Percentiles rank a stretch among this genome's conserved stretches.
These are phyloP conservation scores for Lepiota brunneoincarnata DNA, from an alignment of 768 basidiomycete genomes.

Conservation along the genomic window DNA sequence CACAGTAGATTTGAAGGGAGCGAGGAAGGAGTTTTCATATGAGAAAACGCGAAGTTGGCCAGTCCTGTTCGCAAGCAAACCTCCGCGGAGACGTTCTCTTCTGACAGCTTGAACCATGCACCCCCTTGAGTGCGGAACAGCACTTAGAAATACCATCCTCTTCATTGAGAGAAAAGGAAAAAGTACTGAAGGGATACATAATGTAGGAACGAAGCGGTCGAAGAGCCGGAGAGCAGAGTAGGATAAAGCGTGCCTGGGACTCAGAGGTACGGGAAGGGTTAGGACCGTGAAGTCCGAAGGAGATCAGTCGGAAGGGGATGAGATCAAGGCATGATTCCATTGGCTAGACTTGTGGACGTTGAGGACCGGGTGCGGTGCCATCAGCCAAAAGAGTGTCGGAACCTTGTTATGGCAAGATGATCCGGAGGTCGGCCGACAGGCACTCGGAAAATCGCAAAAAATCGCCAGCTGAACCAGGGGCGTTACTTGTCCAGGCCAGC, in stretches of 20 bases:
- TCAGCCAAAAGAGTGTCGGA: constrained; percentile 21
- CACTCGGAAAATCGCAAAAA: constrained; percentile 1
- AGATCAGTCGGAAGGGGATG: constrained; percentile 23
- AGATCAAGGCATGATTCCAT: constrained; percentile 20
- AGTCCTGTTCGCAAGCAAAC: constrained; percentile 69
- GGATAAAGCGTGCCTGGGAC: constrained; percentile 27
- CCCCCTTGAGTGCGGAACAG: constrained; percentile 66
- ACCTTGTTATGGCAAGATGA: constrained; percentile 28
- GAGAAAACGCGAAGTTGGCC: constrained; percentile 80
- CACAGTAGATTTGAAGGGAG: constrained; percentile 80
- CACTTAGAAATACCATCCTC: not conserved
- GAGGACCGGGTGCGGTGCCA: constrained; percentile 2
- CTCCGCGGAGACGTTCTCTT: constrained; percentile 77
- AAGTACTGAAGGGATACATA: constrained; percentile 70
- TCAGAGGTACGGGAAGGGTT: constrained; percentile 22
- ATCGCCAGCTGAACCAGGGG: constrained; percentile 20
- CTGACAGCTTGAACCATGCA: constrained; percentile 84
- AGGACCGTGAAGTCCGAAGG: constrained; percentile 37
- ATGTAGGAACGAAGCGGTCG: constrained; percentile 43
- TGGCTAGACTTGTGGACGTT: constrained; percentile 3
- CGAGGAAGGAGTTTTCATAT: constrained; percentile 78
- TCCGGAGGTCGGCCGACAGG: constrained; percentile 18
- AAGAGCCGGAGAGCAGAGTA: constrained; percentile 27
- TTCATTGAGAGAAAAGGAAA: not conserved
- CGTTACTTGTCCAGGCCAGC: constrained; percentile 9